Base-by-base conservation (phyloP, 139 green algal species). In the Eudorina sp. region DNA sequence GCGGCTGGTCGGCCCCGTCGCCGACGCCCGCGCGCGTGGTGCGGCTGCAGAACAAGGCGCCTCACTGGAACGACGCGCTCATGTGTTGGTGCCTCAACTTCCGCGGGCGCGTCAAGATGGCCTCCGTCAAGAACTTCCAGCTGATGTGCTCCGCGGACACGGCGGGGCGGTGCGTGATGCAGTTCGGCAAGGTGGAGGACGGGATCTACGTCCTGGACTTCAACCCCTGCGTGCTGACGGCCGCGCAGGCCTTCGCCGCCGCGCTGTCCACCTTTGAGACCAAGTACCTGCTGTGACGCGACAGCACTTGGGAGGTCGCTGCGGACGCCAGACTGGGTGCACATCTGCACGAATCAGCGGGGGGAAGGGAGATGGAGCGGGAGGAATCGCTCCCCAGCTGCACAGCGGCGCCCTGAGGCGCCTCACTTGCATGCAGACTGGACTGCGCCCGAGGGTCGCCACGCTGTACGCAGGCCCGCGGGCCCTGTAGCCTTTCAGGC, bases 61-160 rank as follows among this genome's bases (percentile, higher is more conserved):
- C 97, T 4, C 94, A 97, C 76, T 99, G 97, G 97, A 99, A 99
- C 89, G 94, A 97, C 29, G 93, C 83, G 23, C 84, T 99, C 88
- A 90, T 93, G 58, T 99, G 97, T 83, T 99, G 97, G 95, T 99
- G 97, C 92, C 93, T 99, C 43, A 99, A 99, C 92, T 99, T 99
- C 93, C 91, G 96, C 48, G 97, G 97, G 8, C 90, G 97, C 9
- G 98, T 99, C 19, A 98, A 96, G 84, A 89, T 98, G 43, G 96
- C 97, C 8, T 95, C 83, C 16, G 97, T 99, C 6, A 99, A 99
- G 80, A 99, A 99, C 91, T 99, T 99, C 91, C 97, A 99, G 94
- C 92, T 99, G 0, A 75, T 66, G 60, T 62, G 38, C n/a, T 48
- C 51, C 29, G 48, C 90, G 31, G 89, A 92, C 76, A 51, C 87